Evolutionary conservation across 306 rosid species (phyloP).

Genomic region (Trichosanthes cucumerina): DNA sequence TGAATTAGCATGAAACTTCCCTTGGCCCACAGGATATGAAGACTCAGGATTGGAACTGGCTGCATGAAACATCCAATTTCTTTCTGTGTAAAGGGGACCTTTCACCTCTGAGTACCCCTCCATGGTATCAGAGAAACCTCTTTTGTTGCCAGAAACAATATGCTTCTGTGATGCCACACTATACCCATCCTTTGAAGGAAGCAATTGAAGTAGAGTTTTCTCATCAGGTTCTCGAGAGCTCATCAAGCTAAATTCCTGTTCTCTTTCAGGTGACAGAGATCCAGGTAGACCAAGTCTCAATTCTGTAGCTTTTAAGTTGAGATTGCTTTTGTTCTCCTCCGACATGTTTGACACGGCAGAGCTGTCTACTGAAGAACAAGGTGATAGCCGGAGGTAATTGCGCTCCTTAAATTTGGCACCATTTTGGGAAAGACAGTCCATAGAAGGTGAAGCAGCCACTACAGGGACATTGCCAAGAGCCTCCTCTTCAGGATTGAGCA

Average conservation of each 20-base stretch:
- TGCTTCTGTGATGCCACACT: slow-evolving; percentile 36
- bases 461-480: slow-evolving; percentile 40
- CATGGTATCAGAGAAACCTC: slow-evolving; percentile 80
- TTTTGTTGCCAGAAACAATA: slow-evolving; percentile 71
- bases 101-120: slow-evolving; percentile 62
- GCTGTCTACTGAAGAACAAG: slow-evolving; percentile 93
- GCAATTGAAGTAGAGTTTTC: slow-evolving; percentile 72
- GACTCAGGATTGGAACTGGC: slow-evolving; percentile 28
- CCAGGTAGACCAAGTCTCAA: slow-evolving; percentile 92
- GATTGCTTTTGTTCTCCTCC: slow-evolving; percentile 48
- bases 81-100: slow-evolving; percentile 18
- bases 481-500: slow-evolving; percentile 58
- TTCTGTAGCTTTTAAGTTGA: slow-evolving; percentile 83
- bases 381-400: slow-evolving; percentile 77
- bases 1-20: slow-evolving; percentile 49
- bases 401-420: slow-evolving; percentile 61
- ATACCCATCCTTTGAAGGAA: slow-evolving; percentile 75
- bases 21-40: slow-evolving; percentile 37
- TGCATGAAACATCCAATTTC: slow-evolving; percentile 26
- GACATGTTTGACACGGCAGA: slow-evolving; percentile 47
- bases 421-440: slow-evolving; percentile 49
- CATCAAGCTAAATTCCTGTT: slow-evolving; percentile 28
- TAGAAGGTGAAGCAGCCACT: slow-evolving; percentile 36
- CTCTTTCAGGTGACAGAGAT: slow-evolving; percentile 74
- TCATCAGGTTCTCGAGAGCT: slow-evolving; percentile 51